These are phyloP conservation scores for Colletotrichum abscissum DNA, from an alignment of 2,329 filamentous ascomycete genomes.

Conservation along the genomic window DNA sequence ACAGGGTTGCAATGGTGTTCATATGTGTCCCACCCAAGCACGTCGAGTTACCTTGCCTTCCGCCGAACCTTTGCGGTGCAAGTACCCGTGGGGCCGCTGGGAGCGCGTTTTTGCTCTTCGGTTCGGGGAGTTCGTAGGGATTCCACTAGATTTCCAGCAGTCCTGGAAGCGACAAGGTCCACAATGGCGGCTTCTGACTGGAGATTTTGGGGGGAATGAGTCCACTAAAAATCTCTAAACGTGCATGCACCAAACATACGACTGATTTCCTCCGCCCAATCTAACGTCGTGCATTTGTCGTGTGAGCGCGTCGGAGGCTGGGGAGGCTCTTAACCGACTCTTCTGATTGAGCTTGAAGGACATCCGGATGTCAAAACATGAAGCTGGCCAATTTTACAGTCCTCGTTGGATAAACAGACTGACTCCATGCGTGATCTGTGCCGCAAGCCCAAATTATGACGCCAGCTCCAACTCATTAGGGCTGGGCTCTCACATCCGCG, in stretches of 20 bases:
- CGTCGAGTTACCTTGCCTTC: neutral
- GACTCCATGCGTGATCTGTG: neutral
- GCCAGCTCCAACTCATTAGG: conserved; percentile 7
- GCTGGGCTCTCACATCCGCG: conserved; percentile 23
- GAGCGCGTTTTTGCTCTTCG: conserved; percentile 27
- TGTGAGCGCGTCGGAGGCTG: conserved; percentile 28
- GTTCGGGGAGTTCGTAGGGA: conserved; percentile 23
- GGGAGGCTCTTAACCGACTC: conserved; percentile 8
- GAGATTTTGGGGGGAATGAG: conserved; percentile 20
- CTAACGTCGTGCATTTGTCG: conserved; percentile 26
- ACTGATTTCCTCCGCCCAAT: conserved; percentile 20
- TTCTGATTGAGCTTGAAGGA: neutral
- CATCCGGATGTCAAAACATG: neutral
- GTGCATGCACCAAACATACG: conserved; percentile 31
- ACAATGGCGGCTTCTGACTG: conserved; percentile 27
- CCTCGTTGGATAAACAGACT: neutral
- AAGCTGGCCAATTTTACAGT: neutral
- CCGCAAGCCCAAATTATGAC: conserved; percentile 16
- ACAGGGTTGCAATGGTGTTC: conserved; percentile 37
- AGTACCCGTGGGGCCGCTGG: conserved; percentile 33
- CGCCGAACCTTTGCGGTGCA: conserved; percentile 14
- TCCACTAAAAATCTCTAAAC: conserved; percentile 33
- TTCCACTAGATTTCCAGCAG: conserved; percentile 12
- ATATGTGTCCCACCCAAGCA: conserved; percentile 32
- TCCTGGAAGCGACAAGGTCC: conserved; percentile 12